These are phyloP conservation scores for Aschersonia sp. DNA, from an alignment of 2,329 filamentous ascomycete genomes.

Conservation along the genomic window DNA sequence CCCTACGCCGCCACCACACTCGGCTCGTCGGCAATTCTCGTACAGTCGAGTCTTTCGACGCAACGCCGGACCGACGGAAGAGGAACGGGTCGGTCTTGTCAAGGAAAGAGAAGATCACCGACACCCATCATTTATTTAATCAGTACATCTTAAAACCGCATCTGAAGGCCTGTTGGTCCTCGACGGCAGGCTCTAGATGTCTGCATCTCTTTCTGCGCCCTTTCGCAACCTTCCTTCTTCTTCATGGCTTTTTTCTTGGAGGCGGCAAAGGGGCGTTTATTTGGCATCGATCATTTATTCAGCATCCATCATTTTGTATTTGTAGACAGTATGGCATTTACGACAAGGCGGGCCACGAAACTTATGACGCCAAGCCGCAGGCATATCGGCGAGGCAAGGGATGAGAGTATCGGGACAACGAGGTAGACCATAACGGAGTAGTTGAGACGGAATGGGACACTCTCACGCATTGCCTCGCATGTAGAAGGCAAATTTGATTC, in stretches of 20 bases:
- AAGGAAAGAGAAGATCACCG: slow-evolving; percentile 30
- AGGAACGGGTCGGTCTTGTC: slow-evolving; percentile 73
- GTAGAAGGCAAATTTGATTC: too few species aligned
- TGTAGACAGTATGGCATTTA: not conserved
- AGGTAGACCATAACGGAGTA: too few species aligned
- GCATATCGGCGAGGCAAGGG: not conserved
- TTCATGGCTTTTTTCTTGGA: too few species aligned
- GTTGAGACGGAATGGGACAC: too few species aligned
- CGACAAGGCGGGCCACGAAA: not conserved
- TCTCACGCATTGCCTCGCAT: too few species aligned
- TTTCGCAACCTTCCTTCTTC: too few species aligned
- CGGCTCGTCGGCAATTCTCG: slow-evolving; percentile 68
- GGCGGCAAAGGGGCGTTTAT: too few species aligned
- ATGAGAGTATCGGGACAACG: too few species aligned
- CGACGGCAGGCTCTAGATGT: not conserved
- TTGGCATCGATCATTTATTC: too few species aligned
- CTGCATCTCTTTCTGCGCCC: too few species aligned
- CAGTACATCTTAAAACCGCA: not conserved
- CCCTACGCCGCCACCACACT: slow-evolving; percentile 48
- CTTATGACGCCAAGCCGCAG: not conserved
- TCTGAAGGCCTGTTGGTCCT: not conserved
- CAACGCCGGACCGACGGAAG: slow-evolving; percentile 49
- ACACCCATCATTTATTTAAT: slow-evolving; percentile 1
- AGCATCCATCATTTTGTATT: not conserved
- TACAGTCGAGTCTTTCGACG: slow-evolving; percentile 70